Base-by-base conservation (phyloP, 2,329 filamentous ascomycete genomes). In the Fusarium poae region DNA sequence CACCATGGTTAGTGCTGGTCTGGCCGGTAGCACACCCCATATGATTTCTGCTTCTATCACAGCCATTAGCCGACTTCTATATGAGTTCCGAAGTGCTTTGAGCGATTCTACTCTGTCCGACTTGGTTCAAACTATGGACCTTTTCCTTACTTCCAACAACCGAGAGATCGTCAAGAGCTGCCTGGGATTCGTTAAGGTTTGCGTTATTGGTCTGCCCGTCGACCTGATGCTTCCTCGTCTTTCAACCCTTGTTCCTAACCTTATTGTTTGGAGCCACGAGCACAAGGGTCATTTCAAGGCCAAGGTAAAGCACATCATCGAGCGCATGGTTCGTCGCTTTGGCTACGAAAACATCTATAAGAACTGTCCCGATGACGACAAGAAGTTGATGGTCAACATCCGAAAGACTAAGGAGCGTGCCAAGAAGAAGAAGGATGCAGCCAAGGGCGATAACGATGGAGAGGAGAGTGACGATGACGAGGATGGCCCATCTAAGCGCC, bases 11-110 rank as follows among this genome's bases (percentile, higher is more conserved):
- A 97, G 93, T 71, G 96, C 96, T 49, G 96, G 96, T 81, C 87
- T 99, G 54, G 96, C 95, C 3, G 95, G 94, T 58, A 92, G 91
- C 73, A 95, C 94, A 13, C 94, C 96, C 32, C 95, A 98, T 82
- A 97, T 98, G 94, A 94, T 98, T 67, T 97, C 93, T 9, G 96
- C 96, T 1, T 94, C 93, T n/a, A 94, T 99, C 77, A 98, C 94
- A 1, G 95, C 96, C 16, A 87, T 99, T 37, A 96, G 94, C 16
- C 89, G 96, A n/a, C 89, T 97, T 27, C 87, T 99, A 30, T 98
- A 94, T 80, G 92, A 97, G 77, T 99, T 97, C 83, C 91, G 93
- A 70, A 84, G 87, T 30, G 80, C 86, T 27, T 83, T 98, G 30
- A 88, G 87, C 58, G 81, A 87, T 12, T 86, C 90, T 65, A 91